Evolutionary conservation across 495 filamentous ascomycete species (phyloP), one percentile per base, ranked within the genome.

Genomic region (Xylaria telfairii): DNA sequence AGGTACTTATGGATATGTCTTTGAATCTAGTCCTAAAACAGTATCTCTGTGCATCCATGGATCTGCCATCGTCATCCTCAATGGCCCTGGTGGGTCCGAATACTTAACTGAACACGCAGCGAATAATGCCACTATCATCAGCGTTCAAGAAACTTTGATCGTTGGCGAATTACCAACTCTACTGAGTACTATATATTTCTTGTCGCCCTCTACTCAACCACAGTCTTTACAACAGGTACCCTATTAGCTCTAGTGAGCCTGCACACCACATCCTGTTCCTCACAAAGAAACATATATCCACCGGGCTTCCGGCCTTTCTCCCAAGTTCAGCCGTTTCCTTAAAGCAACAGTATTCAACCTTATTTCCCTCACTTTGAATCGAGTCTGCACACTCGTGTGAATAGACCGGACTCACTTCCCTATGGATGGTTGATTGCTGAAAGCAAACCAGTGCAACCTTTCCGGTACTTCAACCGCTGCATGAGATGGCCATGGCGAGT

Each of bases 401-500:
- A 9, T 4, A 60, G 17, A 0, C 41, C 1, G 24, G 17, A 49
- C 44, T 39, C 32, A 17, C 32, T 28, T 54, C 34, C 47, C 39
- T 34, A 57, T 67, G 54, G 69, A 61, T 42, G 17, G 7, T 51
- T 67, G 53, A 67, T 44, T 15, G 15, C 19, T 30, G 13, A 46
- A 28, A 24, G 41, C 28, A 39, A 2, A 15, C 28, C 30, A 57
- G 37, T 65, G 21, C 57, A 63, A 21, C 41, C 41, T 26, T 32
- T 24, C 6, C 2, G 39, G 51, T 34, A 44, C 8, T 46, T 44
- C 21, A 28, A 59, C 61, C 54, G 30, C 15, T 44, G 39, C 24
- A 26, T 56, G 54, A 42, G 19, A 4, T 44, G 39, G 70, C 32
- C 49, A 84, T 84, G 80, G 75, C 82, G 59, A 74, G 68, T 70